Base-by-base conservation (phyloP, 192 early-diverging fungal species). In the Phycomyces nitens region DNA sequence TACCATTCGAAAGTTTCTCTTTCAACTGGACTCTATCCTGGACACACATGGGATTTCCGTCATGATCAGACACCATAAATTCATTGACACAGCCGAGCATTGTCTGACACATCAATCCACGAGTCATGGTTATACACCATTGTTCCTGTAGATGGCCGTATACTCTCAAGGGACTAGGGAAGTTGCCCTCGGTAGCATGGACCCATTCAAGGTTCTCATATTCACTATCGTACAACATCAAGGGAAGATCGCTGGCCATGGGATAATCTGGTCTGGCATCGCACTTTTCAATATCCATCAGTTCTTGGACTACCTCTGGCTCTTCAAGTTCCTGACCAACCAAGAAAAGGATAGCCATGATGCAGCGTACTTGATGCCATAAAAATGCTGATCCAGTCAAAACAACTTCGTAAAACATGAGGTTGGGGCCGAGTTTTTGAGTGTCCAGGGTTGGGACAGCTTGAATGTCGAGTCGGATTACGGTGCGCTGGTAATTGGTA, bases 351-450 rank as follows among this genome's bases (percentile, higher is more conserved):
- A 97, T 79, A 2, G 91, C 80, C 87, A 94, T 93, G 88, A 98
- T 95, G 76, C 91, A 95, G 27, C 96, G 88, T 55, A 98, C 94
- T 77, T 97, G 96, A 74, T 98, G 96, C 95, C 94, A 98, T 52
- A 97, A 76, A 60, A 97, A 98, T 24, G 94, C 93, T 2, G 87
- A 87, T 22, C 94, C 95, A 27, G 78, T 81, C 39, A 98, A 80
- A 56, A 88, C 83, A 65, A 96, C 77, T 52, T 83, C 79, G 56
- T 83, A 85, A 64, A 89, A 84, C 21, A 81, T 63, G 22, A 60
- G n/a, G 0, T 53, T 50, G 1, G 66, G 38, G 18, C 44, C 18
- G 12, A 47, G 44, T 47, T n/a, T n/a, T 11, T 47, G 44, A 47
- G 18, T 18, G 12, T 18, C 18, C 15, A 47, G 29, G 27, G 21